phyloP scores from a whole-genome alignment of 176 grass and related monocot species.

The Thinopyrum elongatum region DNA sequence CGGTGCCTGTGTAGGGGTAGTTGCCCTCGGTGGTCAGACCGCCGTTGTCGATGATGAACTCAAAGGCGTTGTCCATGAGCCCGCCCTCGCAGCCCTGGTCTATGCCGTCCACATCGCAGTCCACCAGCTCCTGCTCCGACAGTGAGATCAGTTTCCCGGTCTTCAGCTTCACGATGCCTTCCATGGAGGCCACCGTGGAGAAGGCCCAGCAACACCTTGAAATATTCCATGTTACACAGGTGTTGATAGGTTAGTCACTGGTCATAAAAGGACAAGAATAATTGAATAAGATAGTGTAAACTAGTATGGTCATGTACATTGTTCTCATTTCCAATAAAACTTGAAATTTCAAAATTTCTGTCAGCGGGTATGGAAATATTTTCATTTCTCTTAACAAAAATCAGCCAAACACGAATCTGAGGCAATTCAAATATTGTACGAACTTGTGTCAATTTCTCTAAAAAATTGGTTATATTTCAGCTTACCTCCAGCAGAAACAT shows the following conservation, averaged over 20 bases:
- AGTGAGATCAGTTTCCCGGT: background rate
- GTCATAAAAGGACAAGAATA: background rate
- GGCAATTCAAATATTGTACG: too few species aligned
- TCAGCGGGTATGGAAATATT: too few species aligned
- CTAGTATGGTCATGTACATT: too few species aligned
- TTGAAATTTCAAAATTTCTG: too few species aligned
- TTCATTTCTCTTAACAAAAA: too few species aligned
- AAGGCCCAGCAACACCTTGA: slow-evolving; percentile 12
- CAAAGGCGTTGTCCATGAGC: slow-evolving; percentile 2
- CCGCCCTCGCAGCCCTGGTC: background rate
- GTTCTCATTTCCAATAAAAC: too few species aligned
- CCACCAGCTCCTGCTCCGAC: slow-evolving; percentile 1
- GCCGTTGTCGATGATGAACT: background rate
- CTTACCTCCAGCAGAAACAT: too few species aligned
- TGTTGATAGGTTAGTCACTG: background rate
- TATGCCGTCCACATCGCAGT: background rate
- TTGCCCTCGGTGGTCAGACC: background rate
- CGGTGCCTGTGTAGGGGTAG: background rate
- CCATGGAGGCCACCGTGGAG: slow-evolving; percentile 5
- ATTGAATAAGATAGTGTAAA: too few species aligned
- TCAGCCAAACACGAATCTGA: too few species aligned
- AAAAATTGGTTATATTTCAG: too few species aligned
- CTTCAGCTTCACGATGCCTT: slow-evolving; percentile 10
- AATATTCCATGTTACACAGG: background rate
- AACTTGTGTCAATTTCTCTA: too few species aligned